Base-by-base conservation (phyloP, 352 stramenopile genomes). In the Achlya hypogyna region DNA sequence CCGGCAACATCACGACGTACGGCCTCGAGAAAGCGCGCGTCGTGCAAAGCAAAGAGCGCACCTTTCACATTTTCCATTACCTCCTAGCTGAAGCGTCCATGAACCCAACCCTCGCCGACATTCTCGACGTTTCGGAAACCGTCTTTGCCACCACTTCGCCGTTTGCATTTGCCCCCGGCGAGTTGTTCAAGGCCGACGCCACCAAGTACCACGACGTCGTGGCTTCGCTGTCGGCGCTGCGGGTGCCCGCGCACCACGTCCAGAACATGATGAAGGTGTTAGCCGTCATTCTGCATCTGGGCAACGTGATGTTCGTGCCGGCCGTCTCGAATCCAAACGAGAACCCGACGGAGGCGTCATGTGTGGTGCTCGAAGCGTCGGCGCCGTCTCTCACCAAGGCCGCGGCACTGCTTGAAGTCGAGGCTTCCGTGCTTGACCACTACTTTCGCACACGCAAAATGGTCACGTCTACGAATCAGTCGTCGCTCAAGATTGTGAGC, bases 41-140 rank as follows among this genome's bases (percentile, higher is more conserved):
- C 0, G 84, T 96, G 65, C 72, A 86, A 10, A 77, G 79, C 34
- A 76, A 82, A 31, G 91, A 97, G 62, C 84, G 93, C 18, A 97
- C 96, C 71, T 98, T 97, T 56, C 93, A 98, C 70, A 81, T 97
- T 20, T 96, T 98, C 63, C 97, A 98, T 72, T 89, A 97, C 69
- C 72, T 98, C 1, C 74, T 96, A 16, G 78, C 82, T 0, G 88
- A 82, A 20, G 76, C 90, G 8, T 78, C 89, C 35, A 77, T 89
- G 62, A 84, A 92, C 51, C 82, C 84, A 4, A 73, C 70, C 20
- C 72, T 92, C 16, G 78, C 79, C 8, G 83, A 92, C 68, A 74
- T 75, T 1, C 66, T 92, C 6, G 83, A 89, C 31, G 64, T 92
- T 45, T 71, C 74, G 0, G 69, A 80, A 2, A 49, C 49, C 12